Base-by-base conservation (phyloP, 169 alveolate genomes). In the Plasmodium billcollinsi region DNA sequence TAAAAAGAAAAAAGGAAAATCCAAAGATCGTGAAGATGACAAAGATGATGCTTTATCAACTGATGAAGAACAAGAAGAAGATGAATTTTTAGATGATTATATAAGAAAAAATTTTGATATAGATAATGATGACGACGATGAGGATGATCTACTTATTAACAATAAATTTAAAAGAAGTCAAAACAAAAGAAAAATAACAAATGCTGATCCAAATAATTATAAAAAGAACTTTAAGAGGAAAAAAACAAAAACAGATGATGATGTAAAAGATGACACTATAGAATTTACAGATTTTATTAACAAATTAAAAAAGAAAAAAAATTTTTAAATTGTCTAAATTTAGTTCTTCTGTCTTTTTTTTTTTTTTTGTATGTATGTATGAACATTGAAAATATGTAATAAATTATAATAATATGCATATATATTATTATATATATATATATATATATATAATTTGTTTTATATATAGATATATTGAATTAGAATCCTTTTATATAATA, bases 21-120 rank as follows among this genome's bases (percentile, higher is more conserved):
- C 47, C 47, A 39, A 39, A 39, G 9, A 39, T 39, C 9, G 47
- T 39, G 63, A 29, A 15, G 89, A 66, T 47, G 78, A 65, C 11
- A 9, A 18, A 18, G 7, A 49, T 29, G 7, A 49, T 29, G 75
- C 56, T 6, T 78, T 80, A 66, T 67, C 74, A 3, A 54, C 52
- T 15, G 89, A 78, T 66, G 89, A 78, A 20, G 89, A 78, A 50
- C 78, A 63, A 58, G 89, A 78, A 59, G 89, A 78, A 65, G 89
- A 78, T 70, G 71, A 49, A 59, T 78, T 65, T 45, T 52, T 78
- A 26, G 89, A 78, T 66, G 72, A 78, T 1, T 78, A 20, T 71
- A 78, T 78, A 15, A 15, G 67, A n/a, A 78, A 78, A 45, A 63
- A 78, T 78, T 78, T 65, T 66, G 78, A 78, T 58, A 24, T 78